phyloP scores from a whole-genome alignment of 805 yeast genomes.

The Cyberlindnera meyerae region DNA sequence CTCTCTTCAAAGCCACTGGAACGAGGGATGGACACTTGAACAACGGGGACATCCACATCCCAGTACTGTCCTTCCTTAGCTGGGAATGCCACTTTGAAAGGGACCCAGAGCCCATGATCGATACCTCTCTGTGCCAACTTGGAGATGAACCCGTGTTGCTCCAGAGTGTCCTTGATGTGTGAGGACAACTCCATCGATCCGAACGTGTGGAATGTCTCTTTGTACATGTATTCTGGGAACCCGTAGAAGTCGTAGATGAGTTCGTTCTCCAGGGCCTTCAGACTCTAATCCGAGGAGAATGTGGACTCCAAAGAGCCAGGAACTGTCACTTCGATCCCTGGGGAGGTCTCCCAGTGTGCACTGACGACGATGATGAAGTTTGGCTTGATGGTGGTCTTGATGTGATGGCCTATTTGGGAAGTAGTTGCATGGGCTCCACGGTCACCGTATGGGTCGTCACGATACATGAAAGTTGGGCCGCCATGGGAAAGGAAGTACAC shows the following conservation, averaged over 20 bases:
- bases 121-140: slow-evolving; percentile 54
- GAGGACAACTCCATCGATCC: slow-evolving; percentile 40
- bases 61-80: slow-evolving; percentile 25
- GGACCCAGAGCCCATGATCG: slow-evolving; percentile 85
- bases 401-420: slow-evolving; percentile 44
- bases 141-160: slow-evolving; percentile 39
- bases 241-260: slow-evolving; percentile 73
- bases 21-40: slow-evolving; percentile 36
- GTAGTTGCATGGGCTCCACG: slow-evolving; percentile 55
- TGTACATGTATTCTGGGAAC: slow-evolving; percentile 61
- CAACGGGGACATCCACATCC: slow-evolving; percentile 33
- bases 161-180: slow-evolving; percentile 38
- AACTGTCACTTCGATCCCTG: slow-evolving; percentile 44
- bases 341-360: slow-evolving; percentile 71
- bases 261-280: slow-evolving; percentile 36
- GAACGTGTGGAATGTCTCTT: slow-evolving; percentile 53
- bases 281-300: slow-evolving; percentile 1
- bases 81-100: slow-evolving; percentile 65
- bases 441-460: slow-evolving; percentile 42
- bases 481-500: slow-evolving; percentile 76
- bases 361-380: slow-evolving; percentile 62
- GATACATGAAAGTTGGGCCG: slow-evolving; percentile 73
- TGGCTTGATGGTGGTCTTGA: slow-evolving; percentile 50
- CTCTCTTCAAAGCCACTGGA: slow-evolving; percentile 37
- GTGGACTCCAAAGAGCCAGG: slow-evolving; percentile 37